Base-by-base conservation (phyloP, 768 basidiomycete genomes). In the Mycena venus region DNA sequence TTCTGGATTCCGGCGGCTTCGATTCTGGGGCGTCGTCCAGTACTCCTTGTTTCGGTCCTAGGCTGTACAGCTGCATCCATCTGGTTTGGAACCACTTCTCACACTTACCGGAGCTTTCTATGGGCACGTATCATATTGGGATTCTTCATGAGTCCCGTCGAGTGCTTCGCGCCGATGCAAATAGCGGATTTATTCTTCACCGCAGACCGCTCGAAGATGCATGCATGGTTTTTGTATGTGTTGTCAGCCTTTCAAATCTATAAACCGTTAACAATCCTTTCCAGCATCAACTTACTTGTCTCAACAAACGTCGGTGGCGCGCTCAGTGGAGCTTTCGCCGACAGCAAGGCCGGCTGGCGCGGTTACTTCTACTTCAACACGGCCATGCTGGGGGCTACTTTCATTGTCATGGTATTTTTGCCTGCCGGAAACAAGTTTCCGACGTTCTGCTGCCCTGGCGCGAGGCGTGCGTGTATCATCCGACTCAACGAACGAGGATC, bases 311-410 rank as follows among this genome's bases (percentile, higher is more conserved):
- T 71, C 62, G 70, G 70, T 11, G 70, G 62, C n/a, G 70, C 70
- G 19, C 70, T 71, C 31, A 71, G 70, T 55, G 70, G 70, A 19
- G 70, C 70, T 7, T 71, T 71, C 49, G 70, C 70, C 11, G 70
- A 71, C 42, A 71, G 70, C 62, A 47, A 34, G 40, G 31, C 42
- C 15, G 70, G 62, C 29, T 71, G 70, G 70, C 70, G 70, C n/a
- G 23, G 40, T 21, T 71, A 71, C 70, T 71, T 71, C 55, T 65
- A 71, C 62, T 71, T 71, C 70, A 64, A 71, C 62, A 25, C 70
- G 1, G 70, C 70, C 17, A 71, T 71, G 70, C 70, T 71, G 17
- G 62, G 23, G 6, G 53, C 34, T 8, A 71, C 70, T 31, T 65
- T 71, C 25, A 15, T 71, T 40, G 2, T 71, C 12, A 64, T 71